Percentiles rank a stretch among this genome's conserved stretches.
phyloP scores from a whole-genome alignment of 1,139 yeast species.

The Blastobotrys buckinghamii region DNA sequence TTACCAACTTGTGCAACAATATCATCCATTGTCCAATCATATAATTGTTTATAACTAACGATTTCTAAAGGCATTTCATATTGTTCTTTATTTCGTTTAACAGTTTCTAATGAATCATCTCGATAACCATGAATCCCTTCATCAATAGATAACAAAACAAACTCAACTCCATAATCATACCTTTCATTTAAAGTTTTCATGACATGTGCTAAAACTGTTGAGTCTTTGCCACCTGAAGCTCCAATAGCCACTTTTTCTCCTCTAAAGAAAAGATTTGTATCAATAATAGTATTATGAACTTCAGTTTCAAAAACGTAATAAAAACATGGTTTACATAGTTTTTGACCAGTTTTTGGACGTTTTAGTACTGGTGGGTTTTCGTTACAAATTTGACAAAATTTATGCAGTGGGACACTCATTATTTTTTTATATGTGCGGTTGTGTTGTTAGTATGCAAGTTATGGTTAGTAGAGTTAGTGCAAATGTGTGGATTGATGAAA shows the following conservation, averaged over 20 bases:
- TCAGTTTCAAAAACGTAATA: conserved; percentile 90
- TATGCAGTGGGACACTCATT: conserved; percentile 12
- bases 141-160: conserved; percentile 81
- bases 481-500: too few species aligned
- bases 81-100: conserved; percentile 83
- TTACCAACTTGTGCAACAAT: conserved; percentile 94
- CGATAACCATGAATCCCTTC: conserved; percentile 97
- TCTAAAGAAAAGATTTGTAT: conserved; percentile 58
- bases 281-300: conserved; percentile 80
- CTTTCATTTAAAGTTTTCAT: conserved; percentile 84
- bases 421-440: too few species aligned
- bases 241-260: conserved; percentile 96
- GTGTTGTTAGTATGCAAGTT: too few species aligned
- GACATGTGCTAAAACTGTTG: conserved; percentile 88
- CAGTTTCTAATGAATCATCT: conserved; percentile 96
- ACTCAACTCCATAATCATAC: conserved; percentile 75
- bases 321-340: conserved; percentile 89
- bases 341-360: conserved; percentile 88
- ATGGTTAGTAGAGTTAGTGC: not conserved
- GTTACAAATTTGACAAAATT: conserved; percentile 75
- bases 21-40: conserved; percentile 97
- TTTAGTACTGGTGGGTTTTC: conserved; percentile 79
- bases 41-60: conserved; percentile 81
- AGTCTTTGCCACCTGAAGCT: conserved; percentile 98
- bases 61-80: conserved; percentile 86